phyloP scores from a whole-genome alignment of 2,329 filamentous ascomycete species.

The Aspergillus udagawae region DNA sequence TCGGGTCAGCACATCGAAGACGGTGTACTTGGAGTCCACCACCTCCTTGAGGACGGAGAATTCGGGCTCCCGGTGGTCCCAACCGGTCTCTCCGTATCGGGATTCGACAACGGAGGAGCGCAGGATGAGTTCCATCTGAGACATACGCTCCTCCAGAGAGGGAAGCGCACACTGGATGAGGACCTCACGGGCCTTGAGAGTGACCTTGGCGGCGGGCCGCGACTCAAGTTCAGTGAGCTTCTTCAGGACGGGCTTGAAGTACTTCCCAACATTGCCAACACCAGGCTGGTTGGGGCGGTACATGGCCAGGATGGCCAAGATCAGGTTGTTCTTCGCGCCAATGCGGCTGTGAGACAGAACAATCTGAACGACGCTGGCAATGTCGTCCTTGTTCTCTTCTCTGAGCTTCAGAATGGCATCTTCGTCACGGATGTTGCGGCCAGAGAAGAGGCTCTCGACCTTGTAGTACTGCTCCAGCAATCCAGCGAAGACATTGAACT shows the following conservation, averaged over 20 bases:
- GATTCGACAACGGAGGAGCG: conserved; percentile 93
- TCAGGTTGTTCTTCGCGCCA: conserved; percentile 86
- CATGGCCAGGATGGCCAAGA: conserved; percentile 86
- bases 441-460: conserved; percentile 83
- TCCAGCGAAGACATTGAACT: conserved; percentile 74
- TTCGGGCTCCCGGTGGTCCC: conserved; percentile 91
- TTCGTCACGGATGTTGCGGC: conserved; percentile 80
- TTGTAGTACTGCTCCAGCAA: conserved; percentile 79
- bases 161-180: conserved; percentile 96
- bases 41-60: conserved; percentile 93
- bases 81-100: conserved; percentile 94
- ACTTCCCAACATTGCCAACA: conserved; percentile 80
- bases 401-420: conserved; percentile 89
- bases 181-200: conserved; percentile 93
- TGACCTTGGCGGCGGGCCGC: conserved; percentile 84
- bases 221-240: conserved; percentile 89
- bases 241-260: conserved; percentile 76
- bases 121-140: conserved; percentile 98
- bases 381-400: conserved; percentile 94
- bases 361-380: conserved; percentile 75
- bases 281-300: conserved; percentile 94
- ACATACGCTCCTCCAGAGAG: conserved; percentile 87
- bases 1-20: conserved; percentile 89
- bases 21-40: conserved; percentile 96
- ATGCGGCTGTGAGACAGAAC: conserved; percentile 93